Evolutionary conservation across 2,329 filamentous ascomycete genomes (phyloP), one percentile per base, ranked within the genome.

Genomic region (Fusarium citri): DNA sequence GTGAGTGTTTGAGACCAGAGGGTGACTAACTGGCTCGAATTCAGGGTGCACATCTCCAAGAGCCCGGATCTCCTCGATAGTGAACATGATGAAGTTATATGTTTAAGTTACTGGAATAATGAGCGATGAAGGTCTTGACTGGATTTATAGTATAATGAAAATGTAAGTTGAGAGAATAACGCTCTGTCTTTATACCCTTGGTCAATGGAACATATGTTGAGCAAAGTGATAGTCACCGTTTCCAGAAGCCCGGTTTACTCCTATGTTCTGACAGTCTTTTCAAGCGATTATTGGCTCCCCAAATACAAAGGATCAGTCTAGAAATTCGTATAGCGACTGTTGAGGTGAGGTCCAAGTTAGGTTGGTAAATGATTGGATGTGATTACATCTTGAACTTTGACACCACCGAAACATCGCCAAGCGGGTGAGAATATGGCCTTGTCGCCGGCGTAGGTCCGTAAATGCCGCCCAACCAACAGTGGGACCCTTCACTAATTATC

Each of bases 31-130:
- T 26, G 67, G 42, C 41, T 68, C 56, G 59, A 65, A 48, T 67
- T 75, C 45, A n/a, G 69, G 63, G 40, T 74, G 57, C 1, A 69
- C 64, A 23, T 73, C 45, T 15, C 53, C 62, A 15, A 77, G 71
- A 2, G 73, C 71, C 26, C 61, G 48, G 15, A 50, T 75, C 41
- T 77, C 72, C 31, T 78, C 68, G 14, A 77, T 40, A 3, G 71
- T 68, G 47, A 76, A 57, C 76, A 76, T 78, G 10, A 34, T 66
- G 31, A 26, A 26, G 8, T 45, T 26, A 20, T 10, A 37, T 10
- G 6, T 37, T 14, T 25, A 12, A 28, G 6, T 28, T 18, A 16
- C 11, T 18, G 25, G 15, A n/a, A 18, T 5, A 14, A 30, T n/a
- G 15, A 12, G 7, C 18, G 6, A 34, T 26, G 25, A 4, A 26